Base-by-base conservation (phyloP, 257 asterid species). In the Solanum ahanhuiri region DNA sequence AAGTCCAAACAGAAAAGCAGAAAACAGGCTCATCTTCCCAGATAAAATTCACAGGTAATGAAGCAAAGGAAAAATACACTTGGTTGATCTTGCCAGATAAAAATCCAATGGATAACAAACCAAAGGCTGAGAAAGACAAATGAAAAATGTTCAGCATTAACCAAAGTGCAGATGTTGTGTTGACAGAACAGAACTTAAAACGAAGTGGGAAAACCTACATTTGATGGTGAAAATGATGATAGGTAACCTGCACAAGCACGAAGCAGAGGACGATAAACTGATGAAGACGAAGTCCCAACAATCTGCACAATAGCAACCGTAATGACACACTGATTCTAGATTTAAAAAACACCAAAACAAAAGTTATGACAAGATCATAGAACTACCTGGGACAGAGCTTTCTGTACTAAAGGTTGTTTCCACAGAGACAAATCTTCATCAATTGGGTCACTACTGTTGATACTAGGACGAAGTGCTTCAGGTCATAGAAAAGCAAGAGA, bases 241-340 rank as follows among this genome's bases (percentile, higher is more conserved):
- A 96, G 91, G 94, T 94, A 93, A 88, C 99, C 99, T 85, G 98
- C 93, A 75, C 98, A 93, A 86, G 98, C 95, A 87, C 90, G 98
- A 87, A 96, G 98, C 85, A 96, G 93, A 85, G 97, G 98, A 85
- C 93, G 93, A 93, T 93, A 93, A 79, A 89, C 88, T 22, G 90
- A 87, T 66, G 98, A 96, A 77, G 98, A 94, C 83, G 95, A 94
- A 82, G 98, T 91, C 86, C 96, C 95, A 90, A 94, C 95, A 87
- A 96, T 93, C 99, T 96, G 98, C 91, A 91, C 88, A 85, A 81
- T 86, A 87, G 84, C 70, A 84, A 91, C 84, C 85, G 87, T 85
- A 83, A 85, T 85, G 82, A 86, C 64, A 77, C 83, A 45, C 9
- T 5, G 25, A n/a, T 45, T 60, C 64, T 45, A 25, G 39, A 79